phyloP scores from a whole-genome alignment of 306 rosid genomes.

The Cicer judaicum region DNA sequence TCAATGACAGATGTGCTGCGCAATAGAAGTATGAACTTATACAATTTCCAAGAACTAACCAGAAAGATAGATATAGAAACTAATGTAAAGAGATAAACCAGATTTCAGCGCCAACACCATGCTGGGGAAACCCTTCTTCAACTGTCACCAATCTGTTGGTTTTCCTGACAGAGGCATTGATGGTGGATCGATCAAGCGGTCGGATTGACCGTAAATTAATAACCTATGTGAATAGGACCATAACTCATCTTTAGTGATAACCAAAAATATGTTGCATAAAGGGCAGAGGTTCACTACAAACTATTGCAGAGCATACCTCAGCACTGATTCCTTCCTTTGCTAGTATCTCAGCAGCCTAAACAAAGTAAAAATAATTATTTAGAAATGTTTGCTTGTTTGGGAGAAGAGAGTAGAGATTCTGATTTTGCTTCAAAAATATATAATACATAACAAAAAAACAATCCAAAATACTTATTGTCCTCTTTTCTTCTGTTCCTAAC shows the following conservation, averaged over 20 bases:
- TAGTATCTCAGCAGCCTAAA: slow-evolving; percentile 91
- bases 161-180: slow-evolving; percentile 92
- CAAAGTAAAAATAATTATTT: slow-evolving; percentile 46
- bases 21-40: slow-evolving; percentile 41
- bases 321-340: slow-evolving; percentile 94
- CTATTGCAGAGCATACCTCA: slow-evolving; percentile 66
- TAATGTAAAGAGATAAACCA: slow-evolving; percentile 62
- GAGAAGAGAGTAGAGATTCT: slow-evolving; percentile 10
- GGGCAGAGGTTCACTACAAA: slow-evolving; percentile 20
- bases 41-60: slow-evolving; percentile 25
- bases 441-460: not conserved
- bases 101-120: slow-evolving; percentile 98
- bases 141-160: slow-evolving; percentile 91
- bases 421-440: slow-evolving; percentile 9
- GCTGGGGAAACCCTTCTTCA: slow-evolving; percentile 99
- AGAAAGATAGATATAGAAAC: slow-evolving; percentile 19
- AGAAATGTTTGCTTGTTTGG: slow-evolving; percentile 16
- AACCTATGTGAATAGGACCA: slow-evolving; percentile 54
- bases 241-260: slow-evolving; percentile 31
- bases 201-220: slow-evolving; percentile 93
- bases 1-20: slow-evolving; percentile 88
- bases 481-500: not conserved
- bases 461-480: not conserved
- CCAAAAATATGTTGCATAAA: slow-evolving; percentile 3
- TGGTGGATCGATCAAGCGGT: slow-evolving; percentile 89